Percentiles rank a stretch among this genome's conserved stretches.
phyloP scores from a whole-genome alignment of 768 basidiomycete species.

The Cyclocybe aegerita region DNA sequence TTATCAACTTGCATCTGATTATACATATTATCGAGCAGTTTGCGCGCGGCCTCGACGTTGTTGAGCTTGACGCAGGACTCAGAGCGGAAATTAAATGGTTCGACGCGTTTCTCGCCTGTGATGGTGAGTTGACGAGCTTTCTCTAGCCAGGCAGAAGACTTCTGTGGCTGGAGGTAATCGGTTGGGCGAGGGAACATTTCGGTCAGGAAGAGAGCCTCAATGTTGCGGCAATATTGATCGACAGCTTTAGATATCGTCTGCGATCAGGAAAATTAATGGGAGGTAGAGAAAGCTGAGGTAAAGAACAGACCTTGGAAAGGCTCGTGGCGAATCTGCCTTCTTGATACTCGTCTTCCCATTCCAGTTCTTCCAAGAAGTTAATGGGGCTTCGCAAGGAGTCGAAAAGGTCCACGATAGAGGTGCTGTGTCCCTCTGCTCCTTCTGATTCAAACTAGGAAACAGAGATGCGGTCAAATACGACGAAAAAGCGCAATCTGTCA shows the following conservation, averaged over 20 bases:
- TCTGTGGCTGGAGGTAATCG: slow-evolving; percentile 80
- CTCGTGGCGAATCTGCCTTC: slow-evolving; percentile 88
- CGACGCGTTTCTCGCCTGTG: slow-evolving; percentile 85
- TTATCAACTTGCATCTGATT: slow-evolving; percentile 88
- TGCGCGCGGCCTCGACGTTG: slow-evolving; percentile 91
- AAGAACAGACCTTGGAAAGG: slow-evolving; percentile 69
- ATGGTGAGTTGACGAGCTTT: slow-evolving; percentile 77
- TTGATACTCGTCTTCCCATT: slow-evolving; percentile 92
- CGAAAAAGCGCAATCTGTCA: neutral
- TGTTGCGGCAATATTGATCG: slow-evolving; percentile 85
- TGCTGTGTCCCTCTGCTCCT: slow-evolving; percentile 81
- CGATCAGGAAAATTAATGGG: neutral
- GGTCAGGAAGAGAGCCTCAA: slow-evolving; percentile 89
- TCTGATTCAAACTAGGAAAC: slow-evolving; percentile 71
- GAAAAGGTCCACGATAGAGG: slow-evolving; percentile 97
- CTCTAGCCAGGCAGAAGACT: slow-evolving; percentile 87
- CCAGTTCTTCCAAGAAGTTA: slow-evolving; percentile 81
- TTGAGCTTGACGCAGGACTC: slow-evolving; percentile 97
- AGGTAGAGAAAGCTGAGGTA: neutral
- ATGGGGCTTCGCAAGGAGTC: slow-evolving; percentile 91
- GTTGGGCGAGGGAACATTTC: slow-evolving; percentile 90
- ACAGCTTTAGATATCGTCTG: slow-evolving; percentile 91
- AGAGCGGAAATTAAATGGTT: slow-evolving; percentile 92
- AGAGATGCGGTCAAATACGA: neutral
- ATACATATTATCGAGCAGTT: slow-evolving; percentile 92